These are phyloP conservation scores for Penicillium griseofulvum DNA, from an alignment of 2,329 filamentous ascomycete genomes.

Conservation along the genomic window DNA sequence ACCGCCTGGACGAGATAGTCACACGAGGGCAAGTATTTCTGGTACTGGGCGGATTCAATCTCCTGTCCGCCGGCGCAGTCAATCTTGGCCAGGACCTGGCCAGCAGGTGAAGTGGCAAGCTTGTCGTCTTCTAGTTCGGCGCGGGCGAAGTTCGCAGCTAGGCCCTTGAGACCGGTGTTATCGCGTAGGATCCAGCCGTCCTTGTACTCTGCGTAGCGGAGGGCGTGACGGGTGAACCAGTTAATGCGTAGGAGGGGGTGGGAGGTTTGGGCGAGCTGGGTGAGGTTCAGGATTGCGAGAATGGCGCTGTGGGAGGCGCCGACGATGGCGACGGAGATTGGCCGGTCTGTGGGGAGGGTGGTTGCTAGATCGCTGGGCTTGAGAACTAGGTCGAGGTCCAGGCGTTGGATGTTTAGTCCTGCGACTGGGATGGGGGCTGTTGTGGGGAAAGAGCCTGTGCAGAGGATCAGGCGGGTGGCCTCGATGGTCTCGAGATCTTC, in stretches of 20 bases:
- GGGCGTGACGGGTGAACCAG: conserved; percentile 61
- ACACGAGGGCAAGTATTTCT: conserved; percentile 49
- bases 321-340: conserved; percentile 54
- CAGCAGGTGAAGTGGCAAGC: conserved; percentile 48
- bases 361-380: conserved; percentile 51
- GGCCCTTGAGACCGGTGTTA: conserved; percentile 64
- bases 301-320: conserved; percentile 64
- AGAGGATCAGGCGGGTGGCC: conserved; percentile 54
- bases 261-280: conserved; percentile 51
- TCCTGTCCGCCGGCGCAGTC: conserved; percentile 40
- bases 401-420: conserved; percentile 39
- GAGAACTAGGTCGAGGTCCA: conserved; percentile 57
- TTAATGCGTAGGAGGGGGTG: conserved; percentile 56
- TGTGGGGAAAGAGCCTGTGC: conserved; percentile 57
- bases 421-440: conserved; percentile 45
- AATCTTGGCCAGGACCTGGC: conserved; percentile 49
- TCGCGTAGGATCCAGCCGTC: conserved; percentile 64
- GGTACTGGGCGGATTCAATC: conserved; percentile 48
- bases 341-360: conserved; percentile 37
- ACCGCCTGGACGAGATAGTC: conserved; percentile 59
- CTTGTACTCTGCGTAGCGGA: conserved; percentile 61
- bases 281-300: conserved; percentile 61
- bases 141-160: conserved; percentile 59
- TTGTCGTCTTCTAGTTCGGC: conserved; percentile 56
- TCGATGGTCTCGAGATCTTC: conserved; percentile 35